A percentile compares a stretch with the other conserved stretches of the same genome.
These are phyloP conservation scores for Debaryomyces hansenii DNA, from an alignment of 805 yeast genomes.

Conservation along the genomic window DNA sequence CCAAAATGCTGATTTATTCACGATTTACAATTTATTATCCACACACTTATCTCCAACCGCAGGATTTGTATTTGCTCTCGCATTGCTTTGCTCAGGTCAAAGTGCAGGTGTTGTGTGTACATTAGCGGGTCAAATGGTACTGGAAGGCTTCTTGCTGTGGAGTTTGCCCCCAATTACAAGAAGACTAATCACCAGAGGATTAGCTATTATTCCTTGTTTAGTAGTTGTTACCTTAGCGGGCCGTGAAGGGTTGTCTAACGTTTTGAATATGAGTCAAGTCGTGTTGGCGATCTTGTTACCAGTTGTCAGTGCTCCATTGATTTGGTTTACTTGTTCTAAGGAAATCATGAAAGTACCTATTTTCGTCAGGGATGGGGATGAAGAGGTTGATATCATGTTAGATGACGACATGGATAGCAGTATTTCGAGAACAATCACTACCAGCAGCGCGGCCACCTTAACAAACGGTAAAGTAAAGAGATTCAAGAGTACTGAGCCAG, in stretches of 20 bases:
- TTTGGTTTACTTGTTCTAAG: constrained; percentile 74
- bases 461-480: constrained; percentile 10
- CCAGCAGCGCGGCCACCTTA: neutral
- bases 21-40: constrained; percentile 71
- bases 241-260: constrained; percentile 73
- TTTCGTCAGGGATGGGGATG: constrained; percentile 30
- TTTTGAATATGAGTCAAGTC: constrained; percentile 81
- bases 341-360: constrained; percentile 61
- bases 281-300: constrained; percentile 79
- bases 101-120: constrained; percentile 95
- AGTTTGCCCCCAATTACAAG: constrained; percentile 79
- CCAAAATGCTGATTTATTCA: constrained; percentile 69
- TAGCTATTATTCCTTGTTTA: constrained; percentile 85
- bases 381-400: constrained; percentile 18
- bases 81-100: constrained; percentile 87
- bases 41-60: constrained; percentile 79
- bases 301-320: constrained; percentile 83
- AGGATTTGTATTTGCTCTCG: constrained; percentile 85
- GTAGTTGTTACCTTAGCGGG: constrained; percentile 73
- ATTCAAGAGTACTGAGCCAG: constrained; percentile 37
- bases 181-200: constrained; percentile 73
- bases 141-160: constrained; percentile 86
- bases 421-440: neutral
- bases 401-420: constrained; percentile 8
- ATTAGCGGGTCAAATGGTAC: constrained; percentile 89